Conservation (phyloP, 345 rosid genomes). For the Populus pruinosa region DNA sequence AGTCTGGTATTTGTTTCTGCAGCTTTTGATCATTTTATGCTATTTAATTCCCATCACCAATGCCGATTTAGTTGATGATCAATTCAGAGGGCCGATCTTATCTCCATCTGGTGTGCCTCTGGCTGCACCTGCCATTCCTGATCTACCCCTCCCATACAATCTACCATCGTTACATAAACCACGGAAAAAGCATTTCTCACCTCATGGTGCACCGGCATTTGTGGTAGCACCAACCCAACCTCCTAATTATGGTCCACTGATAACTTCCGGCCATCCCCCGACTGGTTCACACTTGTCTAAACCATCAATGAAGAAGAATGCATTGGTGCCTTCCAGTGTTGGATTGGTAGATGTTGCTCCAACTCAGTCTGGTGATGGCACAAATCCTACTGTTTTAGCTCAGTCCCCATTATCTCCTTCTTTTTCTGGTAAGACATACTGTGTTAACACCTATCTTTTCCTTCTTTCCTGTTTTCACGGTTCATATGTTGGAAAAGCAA, state of each 20-base stretch:
- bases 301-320: conserved; percentile 55
- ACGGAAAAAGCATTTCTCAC: conserved; percentile 40
- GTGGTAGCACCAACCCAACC: conserved; percentile 46
- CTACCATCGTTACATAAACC: conserved; percentile 40
- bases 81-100: conserved; percentile 25
- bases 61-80: conserved; percentile 38
- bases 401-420: conserved; percentile 84
- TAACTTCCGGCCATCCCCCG: conserved; percentile 60
- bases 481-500: background rate
- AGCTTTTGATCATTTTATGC: conserved; percentile 36
- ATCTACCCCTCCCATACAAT: conserved; percentile 47
- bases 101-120: conserved; percentile 42
- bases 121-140: conserved; percentile 40
- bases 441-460: background rate
- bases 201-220: conserved; percentile 33
- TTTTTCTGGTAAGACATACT: conserved; percentile 48
- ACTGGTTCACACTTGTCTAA: conserved; percentile 57
- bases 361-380: conserved; percentile 46
- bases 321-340: conserved; percentile 47
- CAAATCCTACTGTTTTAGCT: conserved; percentile 53
- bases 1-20: conserved; percentile 28
- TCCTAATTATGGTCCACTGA: conserved; percentile 55
- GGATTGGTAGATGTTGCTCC: conserved; percentile 71
- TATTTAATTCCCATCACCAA: conserved; percentile 31
- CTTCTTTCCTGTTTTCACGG: background rate